Evolutionary conservation across 306 rosid genomes (phyloP).

Genomic region (Oemleria cerasiformis): DNA sequence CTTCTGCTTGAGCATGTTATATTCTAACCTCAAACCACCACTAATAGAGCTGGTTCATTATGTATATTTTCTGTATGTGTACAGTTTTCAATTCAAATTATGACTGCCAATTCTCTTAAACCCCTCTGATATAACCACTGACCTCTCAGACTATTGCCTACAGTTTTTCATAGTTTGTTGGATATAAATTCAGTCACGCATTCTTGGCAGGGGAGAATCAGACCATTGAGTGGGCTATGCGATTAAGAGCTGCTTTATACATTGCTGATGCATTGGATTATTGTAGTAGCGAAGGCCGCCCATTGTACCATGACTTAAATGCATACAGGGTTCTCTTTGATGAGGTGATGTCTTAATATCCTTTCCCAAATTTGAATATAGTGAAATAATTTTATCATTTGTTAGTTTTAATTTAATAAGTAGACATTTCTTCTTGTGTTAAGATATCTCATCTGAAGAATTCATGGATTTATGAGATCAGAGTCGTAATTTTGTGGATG

Average conservation of each 20-base stretch:
- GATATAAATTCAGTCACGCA: constrained; percentile 3
- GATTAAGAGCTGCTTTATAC: constrained; percentile 66
- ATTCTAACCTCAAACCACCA: neutral
- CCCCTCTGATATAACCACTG: neutral
- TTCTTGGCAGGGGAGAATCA: constrained; percentile 72
- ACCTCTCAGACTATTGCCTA: neutral
- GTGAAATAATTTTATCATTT: neutral
- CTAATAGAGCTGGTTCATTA: neutral
- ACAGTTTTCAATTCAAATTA: neutral
- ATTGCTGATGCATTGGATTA: constrained; percentile 71
- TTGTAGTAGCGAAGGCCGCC: constrained; percentile 60
- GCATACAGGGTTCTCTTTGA: constrained; percentile 78
- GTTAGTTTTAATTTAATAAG: neutral
- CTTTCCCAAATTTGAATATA: neutral
- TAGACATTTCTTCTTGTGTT: constrained; percentile 10
- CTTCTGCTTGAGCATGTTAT: neutral
- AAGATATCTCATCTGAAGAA: neutral
- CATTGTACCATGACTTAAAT: constrained; percentile 74
- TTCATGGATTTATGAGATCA: constrained; percentile 14
- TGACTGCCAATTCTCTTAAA: neutral
- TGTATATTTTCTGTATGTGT: neutral
- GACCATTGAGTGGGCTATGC: constrained; percentile 82
- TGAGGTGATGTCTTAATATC: constrained; percentile 48
- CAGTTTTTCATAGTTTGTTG: constrained; percentile 4
- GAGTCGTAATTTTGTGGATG: constrained; percentile 26